Conservation (phyloP, 2,329 filamentous ascomycete genomes). For the Pseudocercospora cruenta region DNA sequence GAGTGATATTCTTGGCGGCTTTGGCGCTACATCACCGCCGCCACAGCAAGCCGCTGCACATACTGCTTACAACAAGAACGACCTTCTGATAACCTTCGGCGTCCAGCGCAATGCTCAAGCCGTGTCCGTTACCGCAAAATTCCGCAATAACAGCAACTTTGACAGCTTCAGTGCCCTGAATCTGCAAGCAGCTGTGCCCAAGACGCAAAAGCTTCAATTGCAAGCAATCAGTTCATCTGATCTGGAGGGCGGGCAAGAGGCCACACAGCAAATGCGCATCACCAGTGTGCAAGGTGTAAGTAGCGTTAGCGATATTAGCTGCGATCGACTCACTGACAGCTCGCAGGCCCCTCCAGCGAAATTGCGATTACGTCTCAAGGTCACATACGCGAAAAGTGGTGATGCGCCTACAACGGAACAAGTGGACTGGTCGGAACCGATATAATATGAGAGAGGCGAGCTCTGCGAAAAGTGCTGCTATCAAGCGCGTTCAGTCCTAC, state of each 20-base stretch:
- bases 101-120: constrained; percentile 80
- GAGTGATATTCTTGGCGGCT: constrained; percentile 49
- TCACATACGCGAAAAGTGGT: constrained; percentile 75
- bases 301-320: constrained; percentile 36
- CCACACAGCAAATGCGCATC: constrained; percentile 88
- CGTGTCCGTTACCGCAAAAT: constrained; percentile 81
- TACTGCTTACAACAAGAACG: constrained; percentile 84
- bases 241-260: constrained; percentile 75
- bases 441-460: constrained; percentile 23
- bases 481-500: not conserved
- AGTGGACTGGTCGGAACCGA: constrained; percentile 92
- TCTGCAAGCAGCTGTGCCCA: constrained; percentile 92
- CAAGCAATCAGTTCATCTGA: constrained; percentile 85
- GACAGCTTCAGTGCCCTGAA: constrained; percentile 73
- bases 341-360: constrained; percentile 68
- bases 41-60: constrained; percentile 54
- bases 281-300: constrained; percentile 85
- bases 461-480: not conserved
- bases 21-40: constrained; percentile 53
- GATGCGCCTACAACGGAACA: constrained; percentile 79
- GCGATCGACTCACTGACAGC: constrained; percentile 17
- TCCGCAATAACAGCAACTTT: constrained; percentile 69
- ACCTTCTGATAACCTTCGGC: constrained; percentile 77
- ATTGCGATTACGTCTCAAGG: constrained; percentile 80
- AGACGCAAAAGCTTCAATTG: constrained; percentile 90